Base-by-base conservation (phyloP, 257 asterid species). In the Voacanga thouarsii region DNA sequence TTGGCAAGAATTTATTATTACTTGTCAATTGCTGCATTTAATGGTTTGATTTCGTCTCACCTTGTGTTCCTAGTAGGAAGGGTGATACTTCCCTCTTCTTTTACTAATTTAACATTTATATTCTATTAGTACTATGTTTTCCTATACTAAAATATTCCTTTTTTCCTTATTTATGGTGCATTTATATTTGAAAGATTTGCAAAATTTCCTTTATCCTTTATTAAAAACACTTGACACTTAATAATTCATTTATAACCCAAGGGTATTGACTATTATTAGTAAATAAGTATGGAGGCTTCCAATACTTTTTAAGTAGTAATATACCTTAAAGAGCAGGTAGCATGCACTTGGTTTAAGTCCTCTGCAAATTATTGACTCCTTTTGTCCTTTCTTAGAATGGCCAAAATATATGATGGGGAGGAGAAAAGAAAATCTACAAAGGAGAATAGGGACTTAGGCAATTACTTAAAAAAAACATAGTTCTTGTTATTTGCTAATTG, bases 11-110 rank as follows among this genome's bases (percentile, higher is more conserved):
- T 86, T n/a, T 23, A 98, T n/a, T n/a, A 96, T 80, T 96, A 96
- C 92, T 85, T 96, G 87, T 96, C 98, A 4, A 97, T 88, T 83
- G 99, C 97, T 79, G 98, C 98, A 21, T 90, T 55, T 72, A 95
- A 66, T 72, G 95, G 92, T 81, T 67, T 87, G 83, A 79, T 89
- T 59, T 89, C 98, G 65, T 55, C 98, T 79, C 99, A 96, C 87
- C 97, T 87, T 68, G 97, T 93, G 74, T 87, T 96, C 68, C 96
- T 96, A 11, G 53, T 88, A 82, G 80, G 91, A 89, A 86, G 87
- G 94, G 99, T 96, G 81, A 89, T 87, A 8, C 39, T 19, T 21
- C 19, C 74, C 75, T 79, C 18, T 74, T 75, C 79, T 76, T 72
- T 4, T 16, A n/a, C 72, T 57, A 66, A 51, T 71, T 50, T 45